Conservation (phyloP, 805 yeast species). For the Danielia reshetovae region DNA sequence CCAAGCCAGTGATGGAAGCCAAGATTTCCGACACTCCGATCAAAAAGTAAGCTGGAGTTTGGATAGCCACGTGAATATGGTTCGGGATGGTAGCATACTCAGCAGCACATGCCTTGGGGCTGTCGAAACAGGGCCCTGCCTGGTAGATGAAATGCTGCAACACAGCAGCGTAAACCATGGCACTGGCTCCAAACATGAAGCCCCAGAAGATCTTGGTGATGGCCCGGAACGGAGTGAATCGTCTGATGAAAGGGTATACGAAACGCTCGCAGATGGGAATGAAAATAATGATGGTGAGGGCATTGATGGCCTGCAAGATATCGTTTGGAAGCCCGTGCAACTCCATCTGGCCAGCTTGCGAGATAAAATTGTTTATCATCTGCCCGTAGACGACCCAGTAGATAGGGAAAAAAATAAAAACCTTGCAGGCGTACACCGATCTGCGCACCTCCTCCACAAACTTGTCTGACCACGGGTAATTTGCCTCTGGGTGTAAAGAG, state of each 20-base stretch:
- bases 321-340: slow-evolving; percentile 15
- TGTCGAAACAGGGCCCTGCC: slow-evolving; percentile 12
- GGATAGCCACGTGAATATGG: slow-evolving; percentile 8
- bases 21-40: neutral
- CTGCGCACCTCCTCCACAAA: slow-evolving; percentile 13
- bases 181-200: slow-evolving; percentile 8
- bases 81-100: slow-evolving; percentile 17
- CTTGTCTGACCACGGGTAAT: slow-evolving; percentile 11
- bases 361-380: slow-evolving; percentile 12
- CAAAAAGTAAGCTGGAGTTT: slow-evolving; percentile 9
- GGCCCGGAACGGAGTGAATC: slow-evolving; percentile 14
- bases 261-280: slow-evolving; percentile 11
- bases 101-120: slow-evolving; percentile 7
- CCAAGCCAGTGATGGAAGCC: slow-evolving; percentile 14
- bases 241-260: slow-evolving; percentile 11
- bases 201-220: slow-evolving; percentile 15
- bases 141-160: slow-evolving; percentile 12
- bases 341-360: slow-evolving; percentile 16
- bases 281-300: slow-evolving; percentile 10
- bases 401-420: slow-evolving; percentile 12
- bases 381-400: slow-evolving; percentile 17
- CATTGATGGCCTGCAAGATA: slow-evolving; percentile 10
- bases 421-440: slow-evolving; percentile 13
- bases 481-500: slow-evolving; percentile 9
- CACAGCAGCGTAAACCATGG: slow-evolving; percentile 13